phyloP scores from a whole-genome alignment of 78 protist genomes.

The slime mould (Dictyostelium discoideum) region DNA sequence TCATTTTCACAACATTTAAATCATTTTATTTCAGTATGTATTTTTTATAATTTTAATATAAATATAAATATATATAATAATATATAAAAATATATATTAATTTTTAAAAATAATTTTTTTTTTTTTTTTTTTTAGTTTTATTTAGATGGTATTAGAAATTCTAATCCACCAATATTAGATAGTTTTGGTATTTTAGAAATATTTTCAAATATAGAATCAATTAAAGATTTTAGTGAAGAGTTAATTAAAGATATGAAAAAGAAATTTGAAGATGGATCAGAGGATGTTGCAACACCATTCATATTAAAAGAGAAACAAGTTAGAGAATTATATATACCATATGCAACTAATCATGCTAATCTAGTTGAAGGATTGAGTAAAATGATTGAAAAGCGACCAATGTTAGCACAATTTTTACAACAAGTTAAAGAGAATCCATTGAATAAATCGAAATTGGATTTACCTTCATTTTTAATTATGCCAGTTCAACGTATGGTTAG shows the following conservation, averaged over 20 bases:
- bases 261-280: not conserved
- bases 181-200: not conserved
- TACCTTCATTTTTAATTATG: slow-evolving; percentile 60
- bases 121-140: not conserved
- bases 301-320: not conserved
- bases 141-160: slow-evolving; percentile 6
- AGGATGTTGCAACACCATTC: not conserved
- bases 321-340: not conserved
- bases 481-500: slow-evolving; percentile 83
- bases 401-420: slow-evolving; percentile 27
- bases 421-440: slow-evolving; percentile 17
- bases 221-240: not conserved
- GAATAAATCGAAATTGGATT: not conserved
- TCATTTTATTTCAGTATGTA: not conserved
- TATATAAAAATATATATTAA: not conserved
- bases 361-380: slow-evolving; percentile 9
- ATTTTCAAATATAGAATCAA: slow-evolving; percentile 21
- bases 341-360: slow-evolving; percentile 24
- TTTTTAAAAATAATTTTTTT: not conserved
- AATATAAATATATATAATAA: not conserved
- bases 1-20: not conserved
- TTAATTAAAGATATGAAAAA: not conserved
- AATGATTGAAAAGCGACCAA: slow-evolving; percentile 59
- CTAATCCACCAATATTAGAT: not conserved
- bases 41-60: not conserved